These are phyloP conservation scores for Lasiodiplodia hormozganensis DNA, from an alignment of 2,329 filamentous ascomycete genomes.

Conservation along the genomic window DNA sequence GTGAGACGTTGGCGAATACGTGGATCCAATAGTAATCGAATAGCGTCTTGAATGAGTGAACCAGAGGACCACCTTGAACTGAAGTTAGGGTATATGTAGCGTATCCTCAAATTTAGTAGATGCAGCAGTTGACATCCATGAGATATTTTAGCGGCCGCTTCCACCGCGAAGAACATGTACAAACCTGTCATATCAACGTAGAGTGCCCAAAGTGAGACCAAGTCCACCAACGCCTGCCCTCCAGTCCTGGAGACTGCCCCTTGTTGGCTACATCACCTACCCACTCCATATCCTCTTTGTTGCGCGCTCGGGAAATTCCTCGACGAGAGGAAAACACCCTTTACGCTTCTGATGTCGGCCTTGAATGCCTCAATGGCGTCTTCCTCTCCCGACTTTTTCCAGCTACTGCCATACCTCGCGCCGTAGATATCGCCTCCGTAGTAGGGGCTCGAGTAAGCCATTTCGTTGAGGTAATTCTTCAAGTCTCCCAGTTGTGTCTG, in stretches of 20 bases:
- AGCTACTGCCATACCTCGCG: constrained; percentile 37
- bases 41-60: background rate
- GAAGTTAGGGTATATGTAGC: background rate
- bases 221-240: background rate
- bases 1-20: background rate
- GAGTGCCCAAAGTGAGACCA: background rate
- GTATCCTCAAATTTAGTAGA: background rate
- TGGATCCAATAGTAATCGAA: background rate
- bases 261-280: background rate
- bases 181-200: constrained; percentile 1
- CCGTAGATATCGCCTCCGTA: constrained; percentile 53
- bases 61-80: background rate
- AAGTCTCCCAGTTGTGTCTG: constrained; percentile 61
- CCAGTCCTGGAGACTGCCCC: background rate
- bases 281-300: background rate
- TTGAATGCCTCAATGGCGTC: constrained; percentile 78
- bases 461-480: constrained; percentile 66
- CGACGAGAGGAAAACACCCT: constrained; percentile 77
- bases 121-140: background rate
- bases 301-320: constrained; percentile 66
- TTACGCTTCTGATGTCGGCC: constrained; percentile 78
- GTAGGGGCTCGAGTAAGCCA: constrained; percentile 48
- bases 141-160: background rate
- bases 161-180: background rate
- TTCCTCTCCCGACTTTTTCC: constrained; percentile 62